Percentiles rank a stretch among this genome's conserved stretches.
Conservation (phyloP, 768 basidiomycete species). For the Pleurotus tuoliensis region DNA sequence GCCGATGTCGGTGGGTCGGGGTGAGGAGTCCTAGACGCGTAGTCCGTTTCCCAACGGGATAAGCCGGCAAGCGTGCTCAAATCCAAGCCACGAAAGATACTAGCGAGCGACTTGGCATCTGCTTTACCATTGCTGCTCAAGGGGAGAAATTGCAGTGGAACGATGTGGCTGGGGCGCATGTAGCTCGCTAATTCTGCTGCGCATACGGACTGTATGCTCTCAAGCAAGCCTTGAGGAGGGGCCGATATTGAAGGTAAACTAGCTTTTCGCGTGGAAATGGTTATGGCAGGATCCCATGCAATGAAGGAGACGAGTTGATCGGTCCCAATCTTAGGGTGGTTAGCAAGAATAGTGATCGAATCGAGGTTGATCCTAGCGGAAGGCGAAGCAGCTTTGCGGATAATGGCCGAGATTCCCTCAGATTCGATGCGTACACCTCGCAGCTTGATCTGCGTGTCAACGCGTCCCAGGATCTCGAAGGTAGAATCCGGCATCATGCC, state of each 20-base stretch:
- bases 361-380: conserved; percentile 26
- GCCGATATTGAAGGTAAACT: conserved; percentile 13
- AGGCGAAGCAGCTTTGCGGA: conserved; percentile 28
- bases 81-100: conserved; percentile 22
- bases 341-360: conserved; percentile 37
- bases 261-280: conserved; percentile 34
- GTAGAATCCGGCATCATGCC: conserved; percentile 49
- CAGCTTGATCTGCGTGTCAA: conserved; percentile 49
- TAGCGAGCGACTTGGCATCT: conserved; percentile 30
- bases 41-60: conserved; percentile 7
- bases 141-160: conserved; percentile 45
- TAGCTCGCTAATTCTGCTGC: conserved; percentile 42
- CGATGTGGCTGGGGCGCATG: conserved; percentile 48
- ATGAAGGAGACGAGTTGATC: conserved; percentile 47
- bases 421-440: conserved; percentile 53
- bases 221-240: conserved; percentile 25
- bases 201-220: conserved; percentile 30
- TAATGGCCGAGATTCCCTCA: conserved; percentile 45
- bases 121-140: conserved; percentile 37
- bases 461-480: conserved; percentile 46
- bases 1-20: conserved; percentile 8
- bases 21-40: not conserved
- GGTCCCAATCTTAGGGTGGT: conserved; percentile 37
- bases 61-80: conserved; percentile 20
- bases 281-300: conserved; percentile 32